phyloP scores from a whole-genome alignment of 371 early-diverging fungal species.

The Syncephalis plumigaleata region DNA sequence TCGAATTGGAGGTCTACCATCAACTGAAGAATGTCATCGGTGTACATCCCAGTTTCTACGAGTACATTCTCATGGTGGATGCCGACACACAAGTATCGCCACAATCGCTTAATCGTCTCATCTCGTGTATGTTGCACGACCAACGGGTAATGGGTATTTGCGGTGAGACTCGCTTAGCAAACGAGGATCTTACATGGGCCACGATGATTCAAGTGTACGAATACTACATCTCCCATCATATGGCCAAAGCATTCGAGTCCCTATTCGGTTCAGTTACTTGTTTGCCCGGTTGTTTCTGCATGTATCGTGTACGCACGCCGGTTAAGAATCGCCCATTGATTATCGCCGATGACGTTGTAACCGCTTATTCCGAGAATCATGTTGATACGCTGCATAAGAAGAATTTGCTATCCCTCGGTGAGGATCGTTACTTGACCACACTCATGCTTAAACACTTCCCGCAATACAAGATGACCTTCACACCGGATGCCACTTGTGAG shows the following conservation, averaged over 20 bases:
- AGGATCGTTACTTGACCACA: slow-evolving; percentile 92
- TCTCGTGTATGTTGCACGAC: slow-evolving; percentile 66
- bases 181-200: slow-evolving; percentile 81
- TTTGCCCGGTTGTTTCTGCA: slow-evolving; percentile 90
- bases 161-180: slow-evolving; percentile 69
- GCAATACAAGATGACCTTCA: slow-evolving; percentile 92
- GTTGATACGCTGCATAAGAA: slow-evolving; percentile 97
- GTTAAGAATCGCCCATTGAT: slow-evolving; percentile 78
- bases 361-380: slow-evolving; percentile 87
- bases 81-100: slow-evolving; percentile 81
- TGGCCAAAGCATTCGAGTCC: slow-evolving; percentile 72
- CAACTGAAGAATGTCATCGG: slow-evolving; percentile 84
- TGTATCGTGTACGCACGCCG: slow-evolving; percentile 79
- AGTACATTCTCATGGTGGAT: slow-evolving; percentile 86
- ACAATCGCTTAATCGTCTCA: slow-evolving; percentile 43
- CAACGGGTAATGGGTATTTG: slow-evolving; percentile 76
- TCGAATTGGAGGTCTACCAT: slow-evolving; percentile 81
- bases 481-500: slow-evolving; percentile 86
- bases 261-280: slow-evolving; percentile 83
- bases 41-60: slow-evolving; percentile 68
- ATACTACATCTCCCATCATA: slow-evolving; percentile 77
- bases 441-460: slow-evolving; percentile 98
- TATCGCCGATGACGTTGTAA: slow-evolving; percentile 75
- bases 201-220: slow-evolving; percentile 87
- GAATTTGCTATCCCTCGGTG: slow-evolving; percentile 66